These are phyloP conservation scores for Solanum hybrid DNA, from an alignment of 305 asterid genomes.

Conservation along the genomic window DNA sequence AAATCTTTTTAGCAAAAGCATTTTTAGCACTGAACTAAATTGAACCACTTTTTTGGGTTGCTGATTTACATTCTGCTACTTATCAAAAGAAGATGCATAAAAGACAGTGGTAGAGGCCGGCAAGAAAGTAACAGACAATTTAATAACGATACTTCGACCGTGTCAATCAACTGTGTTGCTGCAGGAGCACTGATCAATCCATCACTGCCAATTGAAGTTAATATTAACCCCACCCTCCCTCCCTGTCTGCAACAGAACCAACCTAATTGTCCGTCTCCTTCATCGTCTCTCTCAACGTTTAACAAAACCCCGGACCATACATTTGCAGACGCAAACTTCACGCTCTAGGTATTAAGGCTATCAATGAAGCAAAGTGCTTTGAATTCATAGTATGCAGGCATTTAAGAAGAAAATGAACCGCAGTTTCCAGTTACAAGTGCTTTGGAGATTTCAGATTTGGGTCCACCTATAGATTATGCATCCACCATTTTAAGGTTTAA, in stretches of 20 bases:
- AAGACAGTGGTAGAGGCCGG: not conserved
- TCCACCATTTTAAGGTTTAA: not conserved
- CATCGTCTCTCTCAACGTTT: not conserved
- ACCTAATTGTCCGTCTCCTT: not conserved
- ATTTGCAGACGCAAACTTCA: not conserved
- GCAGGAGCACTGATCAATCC: not conserved
- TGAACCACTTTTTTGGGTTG: not conserved
- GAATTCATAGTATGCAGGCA: not conserved
- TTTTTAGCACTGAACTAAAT: not conserved
- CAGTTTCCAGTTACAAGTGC: not conserved
- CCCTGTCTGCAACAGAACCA: not conserved
- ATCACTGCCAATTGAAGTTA: not conserved
- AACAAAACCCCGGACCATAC: not conserved
- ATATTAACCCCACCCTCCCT: not conserved
- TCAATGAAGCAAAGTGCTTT: not conserved
- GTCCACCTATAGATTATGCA: not conserved
- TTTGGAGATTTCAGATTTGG: not conserved
- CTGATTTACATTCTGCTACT: not conserved
- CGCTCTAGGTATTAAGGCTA: not conserved
- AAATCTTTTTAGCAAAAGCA: not conserved
- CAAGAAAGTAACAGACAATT: not conserved
- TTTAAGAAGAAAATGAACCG: not conserved
- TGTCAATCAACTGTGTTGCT: not conserved
- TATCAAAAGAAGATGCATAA: not conserved
- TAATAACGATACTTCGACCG: not conserved